Conservation (phyloP, 768 basidiomycete species). For the Agrocybe chaxingu region DNA sequence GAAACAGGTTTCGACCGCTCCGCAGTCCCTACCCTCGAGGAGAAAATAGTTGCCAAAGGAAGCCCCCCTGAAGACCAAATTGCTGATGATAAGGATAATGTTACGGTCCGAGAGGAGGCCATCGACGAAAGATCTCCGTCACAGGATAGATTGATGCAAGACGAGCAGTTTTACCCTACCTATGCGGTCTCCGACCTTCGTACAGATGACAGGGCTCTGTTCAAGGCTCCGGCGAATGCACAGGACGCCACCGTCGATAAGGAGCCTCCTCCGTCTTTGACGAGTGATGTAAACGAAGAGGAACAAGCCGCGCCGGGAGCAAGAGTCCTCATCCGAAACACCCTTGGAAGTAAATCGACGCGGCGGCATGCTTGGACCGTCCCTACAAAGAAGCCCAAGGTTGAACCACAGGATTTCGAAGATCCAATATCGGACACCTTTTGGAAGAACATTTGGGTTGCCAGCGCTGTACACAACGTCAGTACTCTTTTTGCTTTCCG, state of each 20-base stretch:
- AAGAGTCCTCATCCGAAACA: slow-evolving; percentile 51
- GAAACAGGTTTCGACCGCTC: slow-evolving; percentile 57
- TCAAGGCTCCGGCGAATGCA: slow-evolving; percentile 55
- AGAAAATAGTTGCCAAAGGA: slow-evolving; percentile 55
- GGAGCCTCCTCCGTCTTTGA: slow-evolving; percentile 44
- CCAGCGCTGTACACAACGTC: slow-evolving; percentile 86
- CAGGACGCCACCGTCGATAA: slow-evolving; percentile 38
- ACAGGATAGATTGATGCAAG: slow-evolving; percentile 1
- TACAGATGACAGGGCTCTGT: slow-evolving; percentile 40
- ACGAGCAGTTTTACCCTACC: slow-evolving; percentile 1
- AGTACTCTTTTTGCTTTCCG: slow-evolving; percentile 23
- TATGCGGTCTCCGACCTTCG: slow-evolving; percentile 26
- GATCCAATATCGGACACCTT: slow-evolving; percentile 87
- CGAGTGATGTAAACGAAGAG: slow-evolving; percentile 38
- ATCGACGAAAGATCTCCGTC: slow-evolving; percentile 5
- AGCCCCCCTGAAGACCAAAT: slow-evolving; percentile 32
- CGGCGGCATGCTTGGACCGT: slow-evolving; percentile 54
- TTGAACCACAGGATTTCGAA: slow-evolving; percentile 77
- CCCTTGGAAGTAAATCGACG: slow-evolving; percentile 47
- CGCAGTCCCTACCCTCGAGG: slow-evolving; percentile 68
- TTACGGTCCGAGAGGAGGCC: neutral
- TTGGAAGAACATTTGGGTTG: slow-evolving; percentile 89
- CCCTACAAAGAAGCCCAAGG: slow-evolving; percentile 62
- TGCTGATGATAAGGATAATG: slow-evolving; percentile 3
- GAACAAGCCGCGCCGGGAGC: slow-evolving; percentile 49